phyloP scores from a whole-genome alignment of 2,329 filamentous ascomycete genomes.

The Septoria petroselini region DNA sequence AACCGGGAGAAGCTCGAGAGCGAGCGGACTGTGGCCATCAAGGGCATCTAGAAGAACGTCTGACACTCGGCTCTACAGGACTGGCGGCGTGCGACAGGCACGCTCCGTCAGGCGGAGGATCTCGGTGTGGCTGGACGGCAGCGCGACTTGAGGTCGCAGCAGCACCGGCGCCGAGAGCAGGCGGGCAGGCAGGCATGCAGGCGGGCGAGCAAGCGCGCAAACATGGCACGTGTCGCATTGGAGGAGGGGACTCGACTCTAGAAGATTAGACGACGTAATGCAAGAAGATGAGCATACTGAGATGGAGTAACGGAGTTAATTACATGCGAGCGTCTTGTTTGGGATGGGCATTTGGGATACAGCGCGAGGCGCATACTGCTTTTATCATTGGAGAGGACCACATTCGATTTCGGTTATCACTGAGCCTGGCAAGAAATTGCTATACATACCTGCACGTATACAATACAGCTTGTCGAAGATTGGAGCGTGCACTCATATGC shows the following conservation, averaged over 20 bases:
- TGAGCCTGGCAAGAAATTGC: too few relatives aligned
- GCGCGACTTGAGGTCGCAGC: neutral
- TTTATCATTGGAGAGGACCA: too few relatives aligned
- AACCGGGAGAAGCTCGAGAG: slow-evolving; percentile 90
- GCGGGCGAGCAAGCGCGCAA: too few relatives aligned
- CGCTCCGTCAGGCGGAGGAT: slow-evolving; percentile 2
- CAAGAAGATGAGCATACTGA: neutral
- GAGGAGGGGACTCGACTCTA: neutral
- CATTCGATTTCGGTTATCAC: too few relatives aligned
- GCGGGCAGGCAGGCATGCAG: slow-evolving; percentile 5
- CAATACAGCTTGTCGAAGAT: too few relatives aligned
- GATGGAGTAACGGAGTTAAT: slow-evolving; percentile 1
- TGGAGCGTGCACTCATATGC: too few relatives aligned
- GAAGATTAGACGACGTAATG: neutral
- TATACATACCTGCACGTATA: too few relatives aligned
- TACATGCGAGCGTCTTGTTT: too few relatives aligned
- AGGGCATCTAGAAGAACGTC: slow-evolving; percentile 62
- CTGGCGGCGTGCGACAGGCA: slow-evolving; percentile 6
- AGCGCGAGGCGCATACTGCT: too few relatives aligned
- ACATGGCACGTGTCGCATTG: neutral
- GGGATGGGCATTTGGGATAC: too few relatives aligned
- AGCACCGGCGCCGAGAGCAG: neutral
- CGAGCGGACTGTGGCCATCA: slow-evolving; percentile 91
- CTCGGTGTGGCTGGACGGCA: neutral
- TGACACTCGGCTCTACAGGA: neutral